Conservation (phyloP, 2,329 filamentous ascomycete species). For the Pseudogymnoascus sp. region DNA sequence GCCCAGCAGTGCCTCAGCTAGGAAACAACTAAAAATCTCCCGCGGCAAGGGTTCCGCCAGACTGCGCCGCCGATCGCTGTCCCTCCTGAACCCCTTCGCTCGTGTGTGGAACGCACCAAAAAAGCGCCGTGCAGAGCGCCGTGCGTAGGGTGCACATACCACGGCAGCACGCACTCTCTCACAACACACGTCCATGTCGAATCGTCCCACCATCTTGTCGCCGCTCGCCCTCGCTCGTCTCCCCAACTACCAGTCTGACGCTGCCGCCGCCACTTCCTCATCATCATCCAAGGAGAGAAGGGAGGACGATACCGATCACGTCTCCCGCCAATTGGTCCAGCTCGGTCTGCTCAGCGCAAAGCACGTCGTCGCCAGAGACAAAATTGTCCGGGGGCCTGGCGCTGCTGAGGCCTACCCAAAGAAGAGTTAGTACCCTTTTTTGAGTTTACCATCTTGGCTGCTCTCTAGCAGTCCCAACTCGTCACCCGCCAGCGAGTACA, state of each 20-base stretch:
- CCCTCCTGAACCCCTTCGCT: background rate
- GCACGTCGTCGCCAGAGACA: background rate
- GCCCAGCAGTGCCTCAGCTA: background rate
- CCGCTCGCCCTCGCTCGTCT: background rate
- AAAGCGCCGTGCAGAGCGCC: background rate
- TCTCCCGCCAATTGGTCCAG: background rate
- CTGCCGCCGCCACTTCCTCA: background rate
- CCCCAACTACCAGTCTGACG: background rate
- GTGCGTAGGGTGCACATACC: background rate
- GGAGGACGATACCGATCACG: background rate
- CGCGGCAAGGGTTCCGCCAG: background rate
- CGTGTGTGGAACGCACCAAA: background rate
- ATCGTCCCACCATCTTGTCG: background rate
- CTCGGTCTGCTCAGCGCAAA: conserved; percentile 1
- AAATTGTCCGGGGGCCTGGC: background rate
- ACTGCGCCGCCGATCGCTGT: background rate
- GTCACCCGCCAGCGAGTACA: background rate
- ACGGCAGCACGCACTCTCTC: background rate
- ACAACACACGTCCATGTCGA: background rate
- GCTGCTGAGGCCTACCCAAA: background rate
- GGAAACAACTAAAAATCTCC: background rate
- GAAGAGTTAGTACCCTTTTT: conserved; percentile 2
- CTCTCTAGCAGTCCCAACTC: background rate
- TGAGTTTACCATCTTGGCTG: background rate
- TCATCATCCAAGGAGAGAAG: background rate